Conservation (phyloP, 176 grass and related monocot genomes). For the Phoenix roebelenii region DNA sequence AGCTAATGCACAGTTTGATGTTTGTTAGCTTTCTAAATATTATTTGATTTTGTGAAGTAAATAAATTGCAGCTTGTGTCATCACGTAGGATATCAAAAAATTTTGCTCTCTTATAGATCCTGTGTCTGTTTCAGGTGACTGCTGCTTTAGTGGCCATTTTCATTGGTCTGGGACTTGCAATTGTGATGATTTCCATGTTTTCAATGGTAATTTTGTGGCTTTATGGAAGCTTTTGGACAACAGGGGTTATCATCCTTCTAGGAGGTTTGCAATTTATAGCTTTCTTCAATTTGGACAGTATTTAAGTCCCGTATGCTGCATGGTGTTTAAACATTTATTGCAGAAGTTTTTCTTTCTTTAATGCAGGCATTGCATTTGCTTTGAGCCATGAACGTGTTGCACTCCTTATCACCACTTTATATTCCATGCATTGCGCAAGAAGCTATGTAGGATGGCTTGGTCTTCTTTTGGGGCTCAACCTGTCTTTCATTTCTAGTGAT, state of each 20-base stretch:
- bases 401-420: slow-evolving; percentile 57
- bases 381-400: slow-evolving; percentile 69
- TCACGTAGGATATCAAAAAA: background rate
- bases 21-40: too few relatives aligned
- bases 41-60: too few relatives aligned
- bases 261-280: slow-evolving; percentile 45
- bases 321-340: slow-evolving; percentile 1
- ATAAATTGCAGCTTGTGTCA: too few relatives aligned
- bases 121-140: slow-evolving; percentile 45
- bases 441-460: slow-evolving; percentile 86
- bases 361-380: slow-evolving; percentile 59
- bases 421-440: slow-evolving; percentile 89
- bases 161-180: slow-evolving; percentile 51
- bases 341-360: slow-evolving; percentile 10
- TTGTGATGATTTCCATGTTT: slow-evolving; percentile 37
- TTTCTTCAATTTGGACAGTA: slow-evolving; percentile 22
- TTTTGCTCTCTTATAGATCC: slow-evolving; percentile 7
- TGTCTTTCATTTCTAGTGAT: slow-evolving; percentile 94
- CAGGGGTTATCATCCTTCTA: slow-evolving; percentile 62
- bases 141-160: slow-evolving; percentile 33
- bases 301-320: slow-evolving; percentile 1
- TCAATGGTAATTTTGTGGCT: slow-evolving; percentile 67
- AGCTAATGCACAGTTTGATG: too few relatives aligned
- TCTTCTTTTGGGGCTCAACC: slow-evolving; percentile 63
- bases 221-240: slow-evolving; percentile 94